Conservation (phyloP, 768 basidiomycete species). For the Dacryopinax primogenitus region DNA sequence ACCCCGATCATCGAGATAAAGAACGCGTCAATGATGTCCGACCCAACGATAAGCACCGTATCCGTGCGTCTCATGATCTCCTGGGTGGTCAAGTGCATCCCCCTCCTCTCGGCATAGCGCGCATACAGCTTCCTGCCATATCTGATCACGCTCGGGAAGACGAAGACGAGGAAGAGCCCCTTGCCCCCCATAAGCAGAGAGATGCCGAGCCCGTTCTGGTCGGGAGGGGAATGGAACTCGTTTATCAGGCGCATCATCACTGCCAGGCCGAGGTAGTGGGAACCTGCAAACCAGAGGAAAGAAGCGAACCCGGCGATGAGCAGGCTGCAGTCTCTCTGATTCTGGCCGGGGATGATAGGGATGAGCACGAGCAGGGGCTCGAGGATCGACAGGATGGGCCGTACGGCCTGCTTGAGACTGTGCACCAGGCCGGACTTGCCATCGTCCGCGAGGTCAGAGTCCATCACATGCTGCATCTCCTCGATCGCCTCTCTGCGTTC, state of each 20-base stretch:
- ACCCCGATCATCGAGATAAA: conserved; percentile 1
- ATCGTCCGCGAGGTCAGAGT: not conserved
- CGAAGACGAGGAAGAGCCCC: not conserved
- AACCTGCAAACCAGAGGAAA: not conserved
- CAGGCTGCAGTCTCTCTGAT: not conserved
- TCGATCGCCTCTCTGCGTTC: not conserved
- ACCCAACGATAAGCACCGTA: not conserved
- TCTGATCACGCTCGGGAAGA: conserved; percentile 2
- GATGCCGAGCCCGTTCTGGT: conserved; percentile 2
- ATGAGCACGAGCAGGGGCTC: conserved; percentile 5
- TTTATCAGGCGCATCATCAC: conserved; percentile 2
- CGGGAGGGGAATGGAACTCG: conserved; percentile 1
- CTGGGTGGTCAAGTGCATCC: not conserved
- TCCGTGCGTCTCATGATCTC: not conserved
- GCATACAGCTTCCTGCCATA: not conserved
- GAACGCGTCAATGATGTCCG: conserved; percentile 2
- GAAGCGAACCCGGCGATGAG: not conserved
- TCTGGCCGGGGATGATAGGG: not conserved
- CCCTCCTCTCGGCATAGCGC: not conserved
- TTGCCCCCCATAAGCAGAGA: conserved; percentile 4
- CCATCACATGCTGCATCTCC: conserved; percentile 7
- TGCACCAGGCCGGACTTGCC: not conserved
- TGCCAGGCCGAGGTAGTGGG: not conserved
- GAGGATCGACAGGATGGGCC: not conserved
- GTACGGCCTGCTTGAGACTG: not conserved